Evolutionary conservation across 371 early-diverging fungal species (phyloP).

Genomic region (Mortierella sp.): DNA sequence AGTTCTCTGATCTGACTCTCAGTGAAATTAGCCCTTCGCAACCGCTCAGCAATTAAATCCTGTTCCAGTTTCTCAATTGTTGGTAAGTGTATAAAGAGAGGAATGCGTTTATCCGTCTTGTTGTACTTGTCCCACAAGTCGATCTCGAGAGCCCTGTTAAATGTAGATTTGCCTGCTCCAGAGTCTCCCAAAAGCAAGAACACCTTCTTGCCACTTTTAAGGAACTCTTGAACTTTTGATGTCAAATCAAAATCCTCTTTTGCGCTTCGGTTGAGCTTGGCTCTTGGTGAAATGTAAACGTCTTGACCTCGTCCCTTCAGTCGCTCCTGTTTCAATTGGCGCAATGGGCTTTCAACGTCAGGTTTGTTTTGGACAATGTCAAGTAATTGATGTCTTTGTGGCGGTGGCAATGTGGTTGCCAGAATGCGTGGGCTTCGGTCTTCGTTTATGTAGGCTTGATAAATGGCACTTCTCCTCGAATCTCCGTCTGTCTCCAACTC

Average conservation of each 20-base stretch:
- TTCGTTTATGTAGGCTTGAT: no score
- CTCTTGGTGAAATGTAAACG: constrained; percentile 14
- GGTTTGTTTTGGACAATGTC: constrained; percentile 2
- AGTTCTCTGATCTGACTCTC: constrained; percentile 3
- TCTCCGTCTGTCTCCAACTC: neutral
- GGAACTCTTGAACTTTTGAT: constrained; percentile 6
- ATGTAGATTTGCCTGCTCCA: constrained; percentile 24
- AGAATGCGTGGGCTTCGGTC: no score
- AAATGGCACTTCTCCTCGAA: neutral
- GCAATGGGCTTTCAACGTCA: neutral
- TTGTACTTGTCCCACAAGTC: constrained; percentile 19
- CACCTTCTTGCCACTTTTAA: constrained; percentile 8
- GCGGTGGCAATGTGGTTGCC: neutral
- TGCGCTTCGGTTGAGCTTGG: constrained; percentile 9
- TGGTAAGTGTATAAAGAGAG: constrained; percentile 15
- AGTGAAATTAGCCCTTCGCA: constrained; percentile 12
- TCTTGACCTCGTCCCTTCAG: neutral
- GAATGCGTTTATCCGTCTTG: constrained; percentile 6
- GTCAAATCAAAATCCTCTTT: neutral
- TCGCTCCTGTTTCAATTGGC: constrained; percentile 4
- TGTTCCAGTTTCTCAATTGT: constrained; percentile 11
- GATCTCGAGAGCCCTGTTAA: constrained; percentile 12
- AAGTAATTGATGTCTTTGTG: neutral
- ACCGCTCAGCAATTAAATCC: constrained; percentile 15
- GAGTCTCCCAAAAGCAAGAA: constrained; percentile 21